Percentiles rank a stretch among this genome's conserved stretches.
phyloP scores from a whole-genome alignment of 352 stramenopile genomes.

The Pythium rishiriense region DNA sequence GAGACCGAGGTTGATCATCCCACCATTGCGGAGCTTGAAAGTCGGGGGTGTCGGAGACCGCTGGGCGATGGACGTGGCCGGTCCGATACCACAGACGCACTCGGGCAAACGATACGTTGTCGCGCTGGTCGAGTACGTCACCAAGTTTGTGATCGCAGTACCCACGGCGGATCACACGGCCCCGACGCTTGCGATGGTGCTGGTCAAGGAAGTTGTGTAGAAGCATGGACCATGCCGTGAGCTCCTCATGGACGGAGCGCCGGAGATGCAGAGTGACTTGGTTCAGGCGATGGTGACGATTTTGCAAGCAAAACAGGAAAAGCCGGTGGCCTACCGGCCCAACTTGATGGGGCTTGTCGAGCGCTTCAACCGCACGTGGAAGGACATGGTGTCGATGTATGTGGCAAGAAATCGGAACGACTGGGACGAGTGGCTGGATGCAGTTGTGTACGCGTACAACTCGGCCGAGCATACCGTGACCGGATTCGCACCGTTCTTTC shows the following conservation, averaged over 20 bases:
- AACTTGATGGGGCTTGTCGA: slow-evolving; percentile 12
- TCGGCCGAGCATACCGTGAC: background rate
- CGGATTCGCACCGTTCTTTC: background rate
- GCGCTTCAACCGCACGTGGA: slow-evolving; percentile 26
- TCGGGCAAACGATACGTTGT: slow-evolving; percentile 17
- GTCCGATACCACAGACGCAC: slow-evolving; percentile 8
- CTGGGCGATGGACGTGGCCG: slow-evolving; percentile 20
- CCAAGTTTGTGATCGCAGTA: slow-evolving; percentile 16
- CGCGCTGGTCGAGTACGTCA: slow-evolving; percentile 19
- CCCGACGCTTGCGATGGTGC: slow-evolving; percentile 13
- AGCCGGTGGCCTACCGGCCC: slow-evolving; percentile 20
- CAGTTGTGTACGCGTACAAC: slow-evolving; percentile 16
- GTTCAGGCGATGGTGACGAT: slow-evolving; percentile 7
- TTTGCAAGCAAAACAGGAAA: slow-evolving; percentile 25
- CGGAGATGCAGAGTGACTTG: slow-evolving; percentile 5
- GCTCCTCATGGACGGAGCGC: slow-evolving; percentile 20
- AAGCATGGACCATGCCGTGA: slow-evolving; percentile 21
- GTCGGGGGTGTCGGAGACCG: slow-evolving; percentile 21
- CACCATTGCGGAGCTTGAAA: slow-evolving; percentile 21
- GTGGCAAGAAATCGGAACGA: slow-evolving; percentile 5
- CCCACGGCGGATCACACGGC: slow-evolving; percentile 4
- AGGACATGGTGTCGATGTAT: slow-evolving; percentile 25
- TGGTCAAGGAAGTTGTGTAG: slow-evolving; percentile 21
- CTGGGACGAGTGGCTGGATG: slow-evolving; percentile 26
- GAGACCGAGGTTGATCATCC: slow-evolving; percentile 8